Percentiles rank a stretch among this genome's conserved stretches.
Conservation (phyloP, 2,329 filamentous ascomycete species). For the Aspergillus luchuensis region DNA sequence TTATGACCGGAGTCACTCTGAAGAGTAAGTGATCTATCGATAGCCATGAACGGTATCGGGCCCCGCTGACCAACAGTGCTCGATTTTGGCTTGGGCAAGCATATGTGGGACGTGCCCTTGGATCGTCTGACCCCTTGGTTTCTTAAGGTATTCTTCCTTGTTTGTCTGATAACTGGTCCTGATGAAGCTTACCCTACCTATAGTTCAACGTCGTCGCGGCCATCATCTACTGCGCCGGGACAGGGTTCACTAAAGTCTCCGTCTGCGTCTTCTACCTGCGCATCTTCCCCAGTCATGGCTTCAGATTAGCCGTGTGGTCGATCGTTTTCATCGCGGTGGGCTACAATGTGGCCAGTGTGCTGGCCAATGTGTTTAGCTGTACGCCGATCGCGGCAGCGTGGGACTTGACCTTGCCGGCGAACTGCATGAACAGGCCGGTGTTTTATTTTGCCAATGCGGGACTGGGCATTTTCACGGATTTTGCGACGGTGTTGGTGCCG, state of each 20-base stretch:
- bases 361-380: conserved; percentile 33
- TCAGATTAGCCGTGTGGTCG: conserved; percentile 27
- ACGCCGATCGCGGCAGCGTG: conserved; percentile 29
- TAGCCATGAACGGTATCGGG: neutral
- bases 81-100: conserved; percentile 30
- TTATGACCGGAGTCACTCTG: conserved; percentile 25
- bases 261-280: conserved; percentile 34
- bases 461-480: conserved; percentile 32
- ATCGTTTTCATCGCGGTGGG: conserved; percentile 29
- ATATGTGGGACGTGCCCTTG: conserved; percentile 33
- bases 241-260: conserved; percentile 35
- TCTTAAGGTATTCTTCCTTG: conserved; percentile 21
- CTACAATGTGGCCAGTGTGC: conserved; percentile 30
- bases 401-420: conserved; percentile 25
- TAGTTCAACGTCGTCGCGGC: conserved; percentile 32
- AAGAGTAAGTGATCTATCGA: conserved; percentile 21
- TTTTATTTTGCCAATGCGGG: conserved; percentile 35
- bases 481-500: conserved; percentile 31
- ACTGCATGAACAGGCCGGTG: conserved; percentile 31
- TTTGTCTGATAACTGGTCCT: too few species aligned
- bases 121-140: conserved; percentile 25
- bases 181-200: neutral
- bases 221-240: conserved; percentile 33
- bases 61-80: conserved; percentile 21
- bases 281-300: conserved; percentile 32